Evolutionary conservation across 2,329 filamentous ascomycete genomes (phyloP).

Genomic region (Fusarium globosum): DNA sequence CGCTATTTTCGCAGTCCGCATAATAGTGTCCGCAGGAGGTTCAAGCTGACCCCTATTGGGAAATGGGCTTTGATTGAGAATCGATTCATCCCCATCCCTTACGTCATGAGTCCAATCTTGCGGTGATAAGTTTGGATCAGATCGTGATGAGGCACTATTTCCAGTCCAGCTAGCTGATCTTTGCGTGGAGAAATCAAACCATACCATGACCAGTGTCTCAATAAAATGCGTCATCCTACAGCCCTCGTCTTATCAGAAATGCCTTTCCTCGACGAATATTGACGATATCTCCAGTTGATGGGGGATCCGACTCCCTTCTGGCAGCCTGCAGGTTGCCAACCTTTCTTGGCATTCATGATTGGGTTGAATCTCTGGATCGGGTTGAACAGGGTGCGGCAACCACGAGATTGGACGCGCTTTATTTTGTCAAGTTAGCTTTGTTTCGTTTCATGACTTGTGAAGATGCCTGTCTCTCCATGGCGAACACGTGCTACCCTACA

Average conservation of each 20-base stretch:
- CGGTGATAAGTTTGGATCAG: not conserved
- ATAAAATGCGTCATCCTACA: slow-evolving; percentile 33
- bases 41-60: slow-evolving; percentile 28
- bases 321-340: slow-evolving; percentile 1
- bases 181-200: slow-evolving; percentile 7
- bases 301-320: slow-evolving; percentile 1
- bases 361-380: slow-evolving; percentile 27
- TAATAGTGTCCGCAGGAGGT: slow-evolving; percentile 9
- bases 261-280: not conserved
- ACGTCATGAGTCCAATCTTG: slow-evolving; percentile 34
- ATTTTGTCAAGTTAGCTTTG: slow-evolving; percentile 16
- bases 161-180: slow-evolving; percentile 18
- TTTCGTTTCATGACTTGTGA: slow-evolving; percentile 42
- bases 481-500: slow-evolving; percentile 35
- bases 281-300: slow-evolving; percentile 10
- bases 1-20: slow-evolving; percentile 12
- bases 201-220: slow-evolving; percentile 21
- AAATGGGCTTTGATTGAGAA: slow-evolving; percentile 22
- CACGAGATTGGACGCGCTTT: slow-evolving; percentile 24
- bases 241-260: slow-evolving; percentile 5
- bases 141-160: not conserved
- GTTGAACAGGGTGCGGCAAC: slow-evolving; percentile 32
- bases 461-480: slow-evolving; percentile 10
- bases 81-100: slow-evolving; percentile 20
- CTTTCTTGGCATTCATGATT: slow-evolving; percentile 23